Evolutionary conservation across 805 yeast species (phyloP).

Genomic region (Starmerella apis): DNA sequence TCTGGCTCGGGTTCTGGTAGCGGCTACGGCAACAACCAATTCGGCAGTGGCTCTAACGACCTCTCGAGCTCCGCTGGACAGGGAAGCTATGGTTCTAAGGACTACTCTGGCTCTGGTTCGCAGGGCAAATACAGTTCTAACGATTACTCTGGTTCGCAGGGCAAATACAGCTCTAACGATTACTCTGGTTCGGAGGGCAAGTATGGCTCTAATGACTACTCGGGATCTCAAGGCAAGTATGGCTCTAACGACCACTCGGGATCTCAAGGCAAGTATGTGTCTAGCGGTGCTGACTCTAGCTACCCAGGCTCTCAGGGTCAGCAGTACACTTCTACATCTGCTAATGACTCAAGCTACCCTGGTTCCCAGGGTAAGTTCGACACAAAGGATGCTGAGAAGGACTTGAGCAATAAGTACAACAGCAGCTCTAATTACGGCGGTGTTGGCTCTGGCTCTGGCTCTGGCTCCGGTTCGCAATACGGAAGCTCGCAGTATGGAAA

Average conservation of each 20-base stretch:
- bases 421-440: not conserved
- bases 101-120: not conserved
- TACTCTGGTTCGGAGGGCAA: constrained; percentile 3
- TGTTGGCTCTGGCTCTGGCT: not conserved
- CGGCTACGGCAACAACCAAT: not conserved
- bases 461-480: not conserved
- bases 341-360: not conserved
- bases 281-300: not conserved
- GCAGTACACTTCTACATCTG: not conserved
- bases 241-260: not conserved
- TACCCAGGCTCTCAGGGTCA: constrained; percentile 1
- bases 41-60: constrained; percentile 2
- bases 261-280: not conserved
- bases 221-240: constrained; percentile 1
- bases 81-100: not conserved
- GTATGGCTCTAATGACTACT: constrained; percentile 2
- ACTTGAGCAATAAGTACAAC: not conserved
- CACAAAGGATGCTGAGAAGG: not conserved
- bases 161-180: not conserved
- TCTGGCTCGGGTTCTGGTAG: constrained; percentile 1
- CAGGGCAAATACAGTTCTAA: not conserved
- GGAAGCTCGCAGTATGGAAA: not conserved
- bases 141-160: constrained; percentile 1
- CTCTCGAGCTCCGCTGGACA: not conserved
- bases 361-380: constrained; percentile 10